Evolutionary conservation across 306 rosid genomes (phyloP).

Genomic region (Quercus alba): DNA sequence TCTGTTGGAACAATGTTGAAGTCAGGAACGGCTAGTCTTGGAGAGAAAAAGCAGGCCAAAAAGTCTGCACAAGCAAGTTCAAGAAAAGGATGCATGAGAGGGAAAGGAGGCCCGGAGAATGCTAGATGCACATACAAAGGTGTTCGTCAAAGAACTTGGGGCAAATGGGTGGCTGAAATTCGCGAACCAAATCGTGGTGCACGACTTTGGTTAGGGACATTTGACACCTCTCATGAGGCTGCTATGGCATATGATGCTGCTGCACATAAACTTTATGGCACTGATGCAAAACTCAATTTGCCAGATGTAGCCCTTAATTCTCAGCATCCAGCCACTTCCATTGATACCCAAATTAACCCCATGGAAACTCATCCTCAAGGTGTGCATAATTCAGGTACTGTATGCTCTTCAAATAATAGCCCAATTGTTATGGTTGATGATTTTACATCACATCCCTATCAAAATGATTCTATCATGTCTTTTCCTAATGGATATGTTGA

Average conservation of each 20-base stretch:
- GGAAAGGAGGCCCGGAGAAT: constrained; percentile 91
- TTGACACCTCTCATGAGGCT: constrained; percentile 70
- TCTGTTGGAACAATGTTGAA: constrained; percentile 32
- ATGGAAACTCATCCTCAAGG: background rate
- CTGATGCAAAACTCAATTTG: constrained; percentile 81
- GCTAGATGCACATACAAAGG: constrained; percentile 85
- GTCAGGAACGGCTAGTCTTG: constrained; percentile 15
- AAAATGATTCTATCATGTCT: constrained; percentile 13
- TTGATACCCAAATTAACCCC: background rate
- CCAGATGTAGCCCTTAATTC: constrained; percentile 26
- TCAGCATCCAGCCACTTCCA: constrained; percentile 13
- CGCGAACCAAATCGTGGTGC: constrained; percentile 94
- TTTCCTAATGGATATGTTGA: constrained; percentile 1
- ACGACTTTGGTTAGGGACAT: constrained; percentile 93
- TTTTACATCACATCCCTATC: constrained; percentile 12
- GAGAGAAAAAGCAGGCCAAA: constrained; percentile 35
- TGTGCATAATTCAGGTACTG: background rate
- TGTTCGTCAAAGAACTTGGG: constrained; percentile 95
- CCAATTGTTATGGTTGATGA: constrained; percentile 12
- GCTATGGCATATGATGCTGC: constrained; percentile 86
- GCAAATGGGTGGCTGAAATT: constrained; percentile 97
- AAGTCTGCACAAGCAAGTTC: constrained; percentile 65
- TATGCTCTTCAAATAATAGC: background rate
- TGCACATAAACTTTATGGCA: constrained; percentile 70
- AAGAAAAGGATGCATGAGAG: constrained; percentile 90